Percentiles rank a stretch among this genome's conserved stretches.
phyloP scores from a whole-genome alignment of 2,329 filamentous ascomycete genomes.

The Aspergillus novoparasiticus region DNA sequence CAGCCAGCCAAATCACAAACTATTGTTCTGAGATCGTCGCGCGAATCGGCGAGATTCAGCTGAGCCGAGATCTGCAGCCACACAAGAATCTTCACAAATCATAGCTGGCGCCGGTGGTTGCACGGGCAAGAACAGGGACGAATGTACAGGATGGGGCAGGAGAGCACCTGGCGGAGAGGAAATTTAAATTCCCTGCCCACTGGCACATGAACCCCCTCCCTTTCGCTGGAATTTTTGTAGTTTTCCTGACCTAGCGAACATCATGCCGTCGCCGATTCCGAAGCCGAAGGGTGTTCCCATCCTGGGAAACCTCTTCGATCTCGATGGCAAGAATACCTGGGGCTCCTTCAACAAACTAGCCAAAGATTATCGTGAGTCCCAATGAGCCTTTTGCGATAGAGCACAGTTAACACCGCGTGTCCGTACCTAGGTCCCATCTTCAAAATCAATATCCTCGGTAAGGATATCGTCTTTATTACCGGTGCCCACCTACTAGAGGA shows the following conservation, averaged over 20 bases:
- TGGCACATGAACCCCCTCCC: not conserved
- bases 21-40: not conserved
- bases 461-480: constrained; percentile 54
- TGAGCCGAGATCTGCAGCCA: constrained; percentile 21
- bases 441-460: constrained; percentile 53
- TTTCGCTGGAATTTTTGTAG: not conserved
- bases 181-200: constrained; percentile 9
- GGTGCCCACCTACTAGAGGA: constrained; percentile 63
- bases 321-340: constrained; percentile 55
- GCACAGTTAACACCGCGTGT: not conserved
- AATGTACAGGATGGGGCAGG: constrained; percentile 2
- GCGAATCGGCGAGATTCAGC: constrained; percentile 19
- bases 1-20: not conserved
- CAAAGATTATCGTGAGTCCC: constrained; percentile 49
- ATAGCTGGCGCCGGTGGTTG: constrained; percentile 8
- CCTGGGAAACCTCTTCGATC: constrained; percentile 55
- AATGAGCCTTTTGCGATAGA: not conserved
- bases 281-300: constrained; percentile 54
- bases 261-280: constrained; percentile 53
- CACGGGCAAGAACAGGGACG: constrained; percentile 11
- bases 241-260: constrained; percentile 4
- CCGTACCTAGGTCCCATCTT: constrained; percentile 58
- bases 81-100: constrained; percentile 12
- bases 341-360: constrained; percentile 53
- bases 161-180: not conserved